phyloP scores from a whole-genome alignment of 108 stramenopile species.

The Nannochloropsis oceanica region DNA sequence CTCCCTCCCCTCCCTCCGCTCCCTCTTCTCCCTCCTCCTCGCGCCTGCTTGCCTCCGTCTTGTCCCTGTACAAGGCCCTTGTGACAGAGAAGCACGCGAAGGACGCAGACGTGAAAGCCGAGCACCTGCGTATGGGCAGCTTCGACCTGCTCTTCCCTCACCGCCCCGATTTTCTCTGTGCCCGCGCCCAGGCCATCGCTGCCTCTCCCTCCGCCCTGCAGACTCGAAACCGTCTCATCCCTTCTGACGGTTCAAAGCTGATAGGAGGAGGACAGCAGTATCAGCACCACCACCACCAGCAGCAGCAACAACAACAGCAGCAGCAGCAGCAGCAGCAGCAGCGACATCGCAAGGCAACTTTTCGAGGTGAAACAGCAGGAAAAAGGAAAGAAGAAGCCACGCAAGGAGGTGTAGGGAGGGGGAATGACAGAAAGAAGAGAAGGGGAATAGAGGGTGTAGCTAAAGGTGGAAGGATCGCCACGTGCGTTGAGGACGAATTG shows the following conservation, averaged over 20 bases:
- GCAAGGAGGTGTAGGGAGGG: not conserved
- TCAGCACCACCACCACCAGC: too few species aligned
- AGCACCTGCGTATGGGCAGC: not conserved
- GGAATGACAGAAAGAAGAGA: not conserved
- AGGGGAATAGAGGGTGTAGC: too few species aligned
- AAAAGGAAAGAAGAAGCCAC: not conserved
- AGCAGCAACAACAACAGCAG: too few species aligned
- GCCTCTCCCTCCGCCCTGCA: not conserved
- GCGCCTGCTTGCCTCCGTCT: not conserved
- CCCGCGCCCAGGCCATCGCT: not conserved
- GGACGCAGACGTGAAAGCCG: not conserved
- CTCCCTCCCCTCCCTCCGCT: not conserved
- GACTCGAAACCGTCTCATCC: not conserved
- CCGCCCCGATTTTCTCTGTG: not conserved
- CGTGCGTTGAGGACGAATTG: not conserved
- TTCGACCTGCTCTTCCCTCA: not conserved
- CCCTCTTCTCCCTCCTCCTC: not conserved
- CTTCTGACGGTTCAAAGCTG: not conserved
- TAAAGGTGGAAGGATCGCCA: not conserved
- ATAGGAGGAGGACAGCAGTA: not conserved
- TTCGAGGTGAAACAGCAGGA: not conserved
- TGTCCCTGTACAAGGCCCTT: not conserved
- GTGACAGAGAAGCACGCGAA: not conserved
- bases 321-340: not conserved
- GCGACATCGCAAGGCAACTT: not conserved